Conservation (phyloP, 768 basidiomycete genomes). For the Cyathus striatus region DNA sequence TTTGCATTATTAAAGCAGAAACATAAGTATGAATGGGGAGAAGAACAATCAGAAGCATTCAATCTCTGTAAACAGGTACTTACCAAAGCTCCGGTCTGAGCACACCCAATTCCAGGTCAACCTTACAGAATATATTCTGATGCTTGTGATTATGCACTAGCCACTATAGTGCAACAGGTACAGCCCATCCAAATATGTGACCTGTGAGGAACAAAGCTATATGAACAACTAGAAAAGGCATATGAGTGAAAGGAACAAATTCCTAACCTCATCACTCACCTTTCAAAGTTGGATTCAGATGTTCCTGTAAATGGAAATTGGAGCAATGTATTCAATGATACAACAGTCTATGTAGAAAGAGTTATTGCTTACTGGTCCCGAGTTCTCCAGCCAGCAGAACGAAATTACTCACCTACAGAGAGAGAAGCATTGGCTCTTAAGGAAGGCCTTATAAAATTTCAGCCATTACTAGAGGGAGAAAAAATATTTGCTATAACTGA, state of each 20-base stretch:
- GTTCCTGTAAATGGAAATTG: conserved; percentile 11
- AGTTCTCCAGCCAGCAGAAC: no score
- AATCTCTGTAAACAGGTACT: no score
- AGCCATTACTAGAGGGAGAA: no score
- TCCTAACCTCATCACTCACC: conserved; percentile 13
- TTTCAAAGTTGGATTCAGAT: conserved; percentile 13
- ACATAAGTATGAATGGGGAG: conserved; percentile 13
- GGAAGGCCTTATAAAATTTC: no score
- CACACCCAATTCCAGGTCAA: conserved; percentile 26
- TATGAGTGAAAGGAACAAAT: conserved; percentile 11
- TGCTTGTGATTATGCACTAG: conserved; percentile 23
- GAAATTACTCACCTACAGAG: no score
- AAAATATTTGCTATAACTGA: no score
- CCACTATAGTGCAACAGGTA: conserved; percentile 25
- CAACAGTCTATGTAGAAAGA: background rate
- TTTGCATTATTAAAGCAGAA: no score
- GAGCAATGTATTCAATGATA: conserved; percentile 1
- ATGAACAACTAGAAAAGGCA: no score
- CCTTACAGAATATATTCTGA: no score
- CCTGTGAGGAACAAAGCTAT: conserved; percentile 18
- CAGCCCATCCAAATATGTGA: conserved; percentile 20
- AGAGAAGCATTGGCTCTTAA: no score
- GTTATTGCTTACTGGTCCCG: no score
- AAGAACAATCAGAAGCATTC: conserved; percentile 19
- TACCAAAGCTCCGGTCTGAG: conserved; percentile 23